phyloP scores from a whole-genome alignment of 2,329 filamentous ascomycete genomes.

The Sphaerulina musiva region DNA sequence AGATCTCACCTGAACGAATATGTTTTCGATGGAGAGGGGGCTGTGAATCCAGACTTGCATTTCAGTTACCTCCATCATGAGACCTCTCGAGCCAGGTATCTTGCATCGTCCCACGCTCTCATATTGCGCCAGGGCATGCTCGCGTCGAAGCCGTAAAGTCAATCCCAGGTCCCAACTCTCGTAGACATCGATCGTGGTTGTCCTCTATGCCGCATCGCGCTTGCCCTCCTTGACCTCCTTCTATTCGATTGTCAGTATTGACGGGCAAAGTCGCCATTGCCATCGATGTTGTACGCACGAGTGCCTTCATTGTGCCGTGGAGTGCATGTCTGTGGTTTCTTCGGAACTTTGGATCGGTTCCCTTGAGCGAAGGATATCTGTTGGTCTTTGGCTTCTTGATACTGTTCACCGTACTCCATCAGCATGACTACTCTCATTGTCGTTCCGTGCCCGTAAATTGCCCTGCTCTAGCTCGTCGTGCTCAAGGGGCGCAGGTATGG shows the following conservation, averaged over 20 bases:
- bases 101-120: constrained; percentile 8
- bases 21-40: constrained; percentile 3
- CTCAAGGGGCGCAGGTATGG: background rate
- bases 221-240: constrained; percentile 98
- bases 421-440: constrained; percentile 2
- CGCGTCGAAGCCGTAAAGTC: constrained; percentile 14
- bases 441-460: background rate
- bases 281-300: constrained; percentile 58
- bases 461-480: background rate
- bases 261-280: background rate
- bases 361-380: constrained; percentile 97
- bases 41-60: constrained; percentile 21
- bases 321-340: constrained; percentile 99
- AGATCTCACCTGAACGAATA: constrained; percentile 1
- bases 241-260: constrained; percentile 46
- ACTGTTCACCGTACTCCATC: constrained; percentile 45
- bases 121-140: constrained; percentile 16
- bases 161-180: constrained; percentile 13
- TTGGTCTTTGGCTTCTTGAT: constrained; percentile 99
- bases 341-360: constrained; percentile 99
- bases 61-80: constrained; percentile 20
- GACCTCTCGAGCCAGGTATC: constrained; percentile 7
- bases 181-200: constrained; percentile 2
- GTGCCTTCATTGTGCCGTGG: constrained; percentile 94
- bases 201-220: constrained; percentile 71